Base-by-base conservation (phyloP, 2,329 filamentous ascomycete genomes). In the Aspergillus oerlinghausenensis region DNA sequence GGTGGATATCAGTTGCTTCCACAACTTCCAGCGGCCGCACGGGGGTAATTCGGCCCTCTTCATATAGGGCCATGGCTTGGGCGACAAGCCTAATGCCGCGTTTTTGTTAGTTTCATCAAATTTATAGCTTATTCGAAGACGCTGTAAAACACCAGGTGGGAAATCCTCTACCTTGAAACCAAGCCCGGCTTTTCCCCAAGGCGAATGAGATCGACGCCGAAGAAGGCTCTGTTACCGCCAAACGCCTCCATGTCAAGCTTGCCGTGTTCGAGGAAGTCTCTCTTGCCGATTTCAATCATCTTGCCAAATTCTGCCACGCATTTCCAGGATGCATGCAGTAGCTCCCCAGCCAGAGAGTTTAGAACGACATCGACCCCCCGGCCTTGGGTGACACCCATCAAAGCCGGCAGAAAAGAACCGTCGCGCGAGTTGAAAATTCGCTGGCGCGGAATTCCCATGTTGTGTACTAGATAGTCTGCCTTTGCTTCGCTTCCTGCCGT, bases 1-100 rank as follows among this genome's bases (percentile, higher is more conserved):
- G 65, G 14, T 68, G 57, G 1, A 77, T 56, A 1, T 73, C 1
- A 50, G 45, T 23, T 0, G 43, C 71, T 69, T 3, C 58, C 54
- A n/a, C 67, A 1, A 51, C 50, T 3, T 51, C 55, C 5, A 58
- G 49, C 1, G 62, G 62, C 1, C 49, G 45, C 11, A 62, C 54
- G 2, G 56, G 60, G 8, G 11, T 51, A 8, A 48, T 17, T 17
- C 7, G 9, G 14, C 40, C n/a, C 28, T 45, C 6, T 9, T 19
- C 25, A 42, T 25, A 25, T 23, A 51, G 42, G 10, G 29, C 19
- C 11, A 57, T 8, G 23, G 47, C 28, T 29, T 4, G 28, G 28
- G 28, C 10, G 28, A 29, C 9, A 29, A 29, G 28, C 10, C 28
- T 29, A 10, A 29, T 10, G 9, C 28, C 28, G 10, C 28, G 10